These are phyloP conservation scores for Colletotrichum agaves DNA, from an alignment of 2,329 filamentous ascomycete species.

Conservation along the genomic window DNA sequence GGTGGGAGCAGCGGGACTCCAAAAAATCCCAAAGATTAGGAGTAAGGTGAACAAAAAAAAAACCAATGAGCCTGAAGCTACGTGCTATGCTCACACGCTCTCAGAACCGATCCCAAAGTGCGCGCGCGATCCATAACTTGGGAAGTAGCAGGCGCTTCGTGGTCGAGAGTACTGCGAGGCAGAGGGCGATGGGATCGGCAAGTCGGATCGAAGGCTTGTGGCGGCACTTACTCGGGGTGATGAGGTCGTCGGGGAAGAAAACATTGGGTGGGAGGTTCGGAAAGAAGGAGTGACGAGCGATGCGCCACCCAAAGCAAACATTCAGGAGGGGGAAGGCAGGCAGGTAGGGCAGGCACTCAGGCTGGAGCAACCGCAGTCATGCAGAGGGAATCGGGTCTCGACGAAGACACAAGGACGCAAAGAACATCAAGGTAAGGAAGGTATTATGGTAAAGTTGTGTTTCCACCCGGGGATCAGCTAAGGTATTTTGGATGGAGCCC, in stretches of 20 bases:
- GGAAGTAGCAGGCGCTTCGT: slow-evolving; percentile 18
- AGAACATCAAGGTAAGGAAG: slow-evolving; percentile 11
- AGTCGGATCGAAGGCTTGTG: slow-evolving; percentile 34
- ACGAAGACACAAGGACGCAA: slow-evolving; percentile 20
- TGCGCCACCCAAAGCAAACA: slow-evolving; percentile 36
- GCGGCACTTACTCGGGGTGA: slow-evolving; percentile 36
- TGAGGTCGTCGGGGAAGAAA: slow-evolving; percentile 29
- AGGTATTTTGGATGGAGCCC: slow-evolving; percentile 35
- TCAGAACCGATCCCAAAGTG: slow-evolving; percentile 40
- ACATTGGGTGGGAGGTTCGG: slow-evolving; percentile 35
- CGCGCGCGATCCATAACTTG: slow-evolving; percentile 49
- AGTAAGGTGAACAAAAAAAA: slow-evolving; percentile 6
- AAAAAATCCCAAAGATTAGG: slow-evolving; percentile 2
- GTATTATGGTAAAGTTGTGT: slow-evolving; percentile 32
- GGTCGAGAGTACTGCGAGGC: neutral
- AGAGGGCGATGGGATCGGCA: slow-evolving; percentile 21
- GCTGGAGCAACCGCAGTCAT: slow-evolving; percentile 12
- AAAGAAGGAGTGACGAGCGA: slow-evolving; percentile 33
- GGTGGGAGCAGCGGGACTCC: slow-evolving; percentile 33
- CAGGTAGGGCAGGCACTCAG: slow-evolving; percentile 3
- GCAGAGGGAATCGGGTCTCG: slow-evolving; percentile 21
- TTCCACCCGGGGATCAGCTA: slow-evolving; percentile 32
- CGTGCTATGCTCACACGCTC: slow-evolving; percentile 45
- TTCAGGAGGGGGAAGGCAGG: slow-evolving; percentile 22
- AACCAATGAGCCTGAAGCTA: slow-evolving; percentile 41